Conservation (phyloP, 495 filamentous ascomycete species). For the Achaetomiella virescens region DNA sequence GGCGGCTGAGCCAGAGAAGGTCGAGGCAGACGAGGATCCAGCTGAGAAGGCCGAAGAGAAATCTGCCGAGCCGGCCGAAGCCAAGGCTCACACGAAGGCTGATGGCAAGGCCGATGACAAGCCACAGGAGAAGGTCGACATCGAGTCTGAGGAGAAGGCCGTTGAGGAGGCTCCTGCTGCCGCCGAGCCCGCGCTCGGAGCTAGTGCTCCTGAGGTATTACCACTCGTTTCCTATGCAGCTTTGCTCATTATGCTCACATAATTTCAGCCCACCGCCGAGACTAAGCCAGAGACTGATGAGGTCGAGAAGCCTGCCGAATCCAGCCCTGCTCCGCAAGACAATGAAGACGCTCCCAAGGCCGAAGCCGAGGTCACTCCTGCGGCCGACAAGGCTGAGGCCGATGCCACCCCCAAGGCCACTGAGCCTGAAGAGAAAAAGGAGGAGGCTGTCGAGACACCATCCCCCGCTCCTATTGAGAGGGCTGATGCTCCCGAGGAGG, state of each 20-base stretch:
- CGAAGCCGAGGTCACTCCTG: neutral
- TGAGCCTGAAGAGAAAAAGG: slow-evolving; percentile 4
- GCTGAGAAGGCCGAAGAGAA: neutral
- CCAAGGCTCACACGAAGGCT: neutral
- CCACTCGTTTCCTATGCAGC: too few relatives aligned
- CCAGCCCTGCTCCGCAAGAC: too few relatives aligned
- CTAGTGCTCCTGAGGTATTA: neutral
- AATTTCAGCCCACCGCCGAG: too few relatives aligned
- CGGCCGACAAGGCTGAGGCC: neutral
- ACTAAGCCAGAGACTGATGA: too few relatives aligned
- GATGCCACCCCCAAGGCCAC: slow-evolving; percentile 4
- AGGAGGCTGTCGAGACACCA: neutral
- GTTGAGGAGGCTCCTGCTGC: neutral
- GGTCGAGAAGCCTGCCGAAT: too few relatives aligned
- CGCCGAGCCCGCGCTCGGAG: neutral
- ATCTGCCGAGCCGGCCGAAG: neutral
- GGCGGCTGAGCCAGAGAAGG: neutral
- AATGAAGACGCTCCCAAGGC: too few relatives aligned
- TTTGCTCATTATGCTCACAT: too few relatives aligned
- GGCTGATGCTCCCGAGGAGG: neutral
- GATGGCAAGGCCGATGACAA: too few relatives aligned
- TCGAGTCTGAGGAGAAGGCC: too few relatives aligned
- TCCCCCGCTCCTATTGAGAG: slow-evolving; percentile 14
- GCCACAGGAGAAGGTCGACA: too few relatives aligned
- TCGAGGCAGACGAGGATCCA: neutral